Conservation (phyloP, 164 flowering plant genomes). For the Hamamelis virginiana region DNA sequence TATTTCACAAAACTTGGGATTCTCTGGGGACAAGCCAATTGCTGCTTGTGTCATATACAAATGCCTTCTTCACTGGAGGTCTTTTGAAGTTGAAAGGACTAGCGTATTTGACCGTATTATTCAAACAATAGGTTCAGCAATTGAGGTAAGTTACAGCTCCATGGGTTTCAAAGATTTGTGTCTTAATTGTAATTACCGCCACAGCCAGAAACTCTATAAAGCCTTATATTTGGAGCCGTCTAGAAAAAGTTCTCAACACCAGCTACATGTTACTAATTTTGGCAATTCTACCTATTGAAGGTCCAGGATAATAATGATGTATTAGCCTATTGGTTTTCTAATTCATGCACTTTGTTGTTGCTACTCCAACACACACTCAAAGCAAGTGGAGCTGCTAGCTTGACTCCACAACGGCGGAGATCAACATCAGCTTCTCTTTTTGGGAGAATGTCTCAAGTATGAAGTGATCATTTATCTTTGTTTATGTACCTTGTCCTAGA, state of each 20-base stretch:
- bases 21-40: slow-evolving; percentile 80
- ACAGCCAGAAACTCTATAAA: no score
- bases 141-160: slow-evolving; percentile 55
- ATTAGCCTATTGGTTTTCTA: slow-evolving; percentile 88
- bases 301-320: slow-evolving; percentile 76
- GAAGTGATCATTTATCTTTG: not conserved
- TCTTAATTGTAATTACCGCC: no score
- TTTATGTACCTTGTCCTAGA: not conserved
- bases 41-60: slow-evolving; percentile 95
- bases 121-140: slow-evolving; percentile 80
- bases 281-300: slow-evolving; percentile 35
- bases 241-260: no score
- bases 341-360: slow-evolving; percentile 76
- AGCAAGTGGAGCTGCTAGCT: slow-evolving; percentile 90
- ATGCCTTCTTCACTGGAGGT: slow-evolving; percentile 97
- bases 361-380: slow-evolving; percentile 97
- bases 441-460: slow-evolving; percentile 97
- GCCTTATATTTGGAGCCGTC: no score
- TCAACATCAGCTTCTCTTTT: slow-evolving; percentile 84
- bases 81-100: slow-evolving; percentile 98
- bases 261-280: not conserved
- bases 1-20: slow-evolving; percentile 84
- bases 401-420: slow-evolving; percentile 91
- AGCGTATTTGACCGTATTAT: slow-evolving; percentile 90
- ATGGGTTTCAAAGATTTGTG: not conserved